A percentile compares a stretch with the other conserved stretches of the same genome.
Conservation (phyloP, 2,329 filamentous ascomycete genomes). For the Alternaria ventricosa region DNA sequence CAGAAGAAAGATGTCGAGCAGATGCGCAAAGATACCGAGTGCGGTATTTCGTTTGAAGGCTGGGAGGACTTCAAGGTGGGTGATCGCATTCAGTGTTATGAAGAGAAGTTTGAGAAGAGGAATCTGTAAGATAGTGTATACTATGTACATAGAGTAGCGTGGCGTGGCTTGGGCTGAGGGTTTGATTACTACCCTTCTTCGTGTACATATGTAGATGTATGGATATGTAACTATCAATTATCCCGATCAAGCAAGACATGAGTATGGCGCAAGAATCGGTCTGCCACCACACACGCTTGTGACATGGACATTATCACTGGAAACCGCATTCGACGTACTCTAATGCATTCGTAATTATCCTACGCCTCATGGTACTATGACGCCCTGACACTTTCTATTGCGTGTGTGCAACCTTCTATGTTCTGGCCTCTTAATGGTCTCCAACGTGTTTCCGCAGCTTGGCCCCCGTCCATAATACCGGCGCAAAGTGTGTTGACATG, state of each 20-base stretch:
- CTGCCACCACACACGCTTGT: not conserved
- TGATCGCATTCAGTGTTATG: slow-evolving; percentile 87
- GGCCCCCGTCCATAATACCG: slow-evolving; percentile 58
- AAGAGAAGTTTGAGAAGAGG: slow-evolving; percentile 77
- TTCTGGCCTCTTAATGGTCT: not conserved
- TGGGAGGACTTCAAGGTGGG: slow-evolving; percentile 82
- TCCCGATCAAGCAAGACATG: not conserved
- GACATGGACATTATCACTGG: not conserved
- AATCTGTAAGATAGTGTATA: slow-evolving; percentile 46
- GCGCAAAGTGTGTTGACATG: slow-evolving; percentile 58
- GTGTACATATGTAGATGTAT: not conserved
- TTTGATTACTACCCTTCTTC: not conserved
- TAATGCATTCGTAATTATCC: not conserved
- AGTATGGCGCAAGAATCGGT: not conserved
- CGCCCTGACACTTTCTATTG: not conserved
- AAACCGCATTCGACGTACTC: not conserved
- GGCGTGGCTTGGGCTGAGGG: not conserved
- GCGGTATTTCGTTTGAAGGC: slow-evolving; percentile 81
- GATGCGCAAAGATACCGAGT: slow-evolving; percentile 92
- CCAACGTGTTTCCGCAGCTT: slow-evolving; percentile 51
- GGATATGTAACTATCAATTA: not conserved
- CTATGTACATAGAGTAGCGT: not conserved
- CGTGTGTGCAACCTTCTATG: not conserved
- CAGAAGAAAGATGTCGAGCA: slow-evolving; percentile 89
- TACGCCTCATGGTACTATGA: not conserved